phyloP scores from a whole-genome alignment of 441 rosid genomes.

The Adansonia gregorii region DNA sequence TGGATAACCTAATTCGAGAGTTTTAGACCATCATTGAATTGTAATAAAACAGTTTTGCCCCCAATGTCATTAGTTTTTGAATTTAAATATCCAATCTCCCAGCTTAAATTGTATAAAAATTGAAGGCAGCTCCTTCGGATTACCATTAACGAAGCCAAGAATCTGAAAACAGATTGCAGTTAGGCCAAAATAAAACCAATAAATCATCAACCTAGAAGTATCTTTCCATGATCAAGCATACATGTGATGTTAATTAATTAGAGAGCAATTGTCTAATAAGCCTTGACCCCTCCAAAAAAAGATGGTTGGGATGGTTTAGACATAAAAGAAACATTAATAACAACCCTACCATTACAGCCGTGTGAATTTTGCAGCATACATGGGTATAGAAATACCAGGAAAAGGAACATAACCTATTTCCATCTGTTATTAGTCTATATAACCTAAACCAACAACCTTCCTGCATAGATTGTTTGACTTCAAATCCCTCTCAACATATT shows the following conservation, averaged over 20 bases:
- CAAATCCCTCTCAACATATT: background rate
- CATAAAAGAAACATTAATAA: background rate
- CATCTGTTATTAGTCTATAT: background rate
- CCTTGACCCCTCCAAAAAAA: background rate
- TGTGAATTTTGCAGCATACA: slow-evolving; percentile 3
- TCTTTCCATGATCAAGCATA: background rate
- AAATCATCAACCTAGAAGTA: background rate
- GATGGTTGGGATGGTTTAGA: too few relatives aligned
- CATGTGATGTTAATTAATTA: background rate
- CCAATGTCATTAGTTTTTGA: background rate
- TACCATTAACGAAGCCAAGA: too few relatives aligned
- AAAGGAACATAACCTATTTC: background rate
- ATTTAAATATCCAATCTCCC: background rate
- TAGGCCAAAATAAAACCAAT: background rate
- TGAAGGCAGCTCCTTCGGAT: too few relatives aligned
- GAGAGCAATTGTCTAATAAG: background rate
- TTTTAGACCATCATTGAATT: background rate
- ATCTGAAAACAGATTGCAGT: background rate
- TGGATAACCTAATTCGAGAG: too few relatives aligned
- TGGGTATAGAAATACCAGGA: background rate
- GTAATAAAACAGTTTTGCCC: background rate
- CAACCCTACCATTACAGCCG: background rate
- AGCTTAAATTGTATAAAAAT: background rate
- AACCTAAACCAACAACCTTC: background rate
- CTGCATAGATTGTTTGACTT: background rate